Evolutionary conservation across 2,329 filamentous ascomycete species (phyloP), one percentile per base, ranked within the genome.

Genomic region (Phaeosphaeriaceae sp.): DNA sequence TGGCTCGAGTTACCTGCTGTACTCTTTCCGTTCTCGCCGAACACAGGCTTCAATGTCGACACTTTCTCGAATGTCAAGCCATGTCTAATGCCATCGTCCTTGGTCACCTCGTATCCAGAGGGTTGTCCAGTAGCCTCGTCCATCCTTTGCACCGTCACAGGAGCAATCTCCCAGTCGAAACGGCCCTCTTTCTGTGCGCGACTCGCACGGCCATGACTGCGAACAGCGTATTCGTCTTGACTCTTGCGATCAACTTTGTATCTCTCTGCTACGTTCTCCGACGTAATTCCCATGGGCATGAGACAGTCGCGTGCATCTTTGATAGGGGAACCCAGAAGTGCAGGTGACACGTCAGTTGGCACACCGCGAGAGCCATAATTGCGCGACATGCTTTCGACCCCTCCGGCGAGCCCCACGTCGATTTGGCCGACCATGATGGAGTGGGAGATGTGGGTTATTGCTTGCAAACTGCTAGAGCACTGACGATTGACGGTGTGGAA

Each of bases 221-320:
- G 91, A 17, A 91, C 91, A 0, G 94, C 92, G 76, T 90, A 98
- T 68, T 86, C 83, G 78, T 99, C 95, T 80, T 98, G 91, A 72
- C 83, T 81, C 73, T 92, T 88, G 61, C 95, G 87, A 5, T 87
- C 82, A 72, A 98, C 88, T 69, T 89, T 86, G 76, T 97, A 98
- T 80, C 97, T 93, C 53, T 88, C 86, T 67, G 90, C 92, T 20
- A 99, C 92, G 74, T 97, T 98, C 83, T 99, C 94, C 57, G 90
- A 94, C 1, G 95, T 98, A 86, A 96, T 95, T n/a, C 95, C 94
- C 95, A 99, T 99, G 60, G 94, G 91, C 84, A 93, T 87, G 85
- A 93, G 86, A 83, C 92, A 95, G 80, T 98, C 93, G 45, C 81
- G 80, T 0, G 93, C 86, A 75, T 97, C 92, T 75, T 93, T 90